Percentiles rank a stretch among this genome's conserved stretches.
Evolutionary conservation across 2,329 filamentous ascomycete species (phyloP).

Genomic region (Xylaria sp.): DNA sequence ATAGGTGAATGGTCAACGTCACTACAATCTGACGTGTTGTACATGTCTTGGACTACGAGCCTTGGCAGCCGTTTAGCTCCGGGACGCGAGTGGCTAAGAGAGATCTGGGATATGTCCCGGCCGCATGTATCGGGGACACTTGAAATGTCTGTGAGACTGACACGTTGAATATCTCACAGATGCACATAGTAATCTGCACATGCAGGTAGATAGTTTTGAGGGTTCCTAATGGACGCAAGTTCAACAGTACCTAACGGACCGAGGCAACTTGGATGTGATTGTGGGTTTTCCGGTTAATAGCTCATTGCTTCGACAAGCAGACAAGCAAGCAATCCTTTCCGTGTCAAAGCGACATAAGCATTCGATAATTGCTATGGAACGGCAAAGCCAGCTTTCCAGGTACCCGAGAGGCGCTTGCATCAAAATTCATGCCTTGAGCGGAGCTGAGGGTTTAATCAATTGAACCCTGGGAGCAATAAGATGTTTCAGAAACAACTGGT

Average conservation of each 20-base stretch:
- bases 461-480: background rate
- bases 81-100: conserved; percentile 32
- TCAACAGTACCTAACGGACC: conserved; percentile 18
- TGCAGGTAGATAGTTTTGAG: conserved; percentile 43
- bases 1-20: conserved; percentile 13
- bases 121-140: conserved; percentile 39
- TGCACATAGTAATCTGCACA: conserved; percentile 37
- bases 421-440: background rate
- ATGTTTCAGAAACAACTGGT: conserved; percentile 25
- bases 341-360: conserved; percentile 8
- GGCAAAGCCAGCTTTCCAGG: background rate
- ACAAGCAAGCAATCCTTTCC: background rate
- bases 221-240: conserved; percentile 42
- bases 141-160: conserved; percentile 46
- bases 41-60: conserved; percentile 23
- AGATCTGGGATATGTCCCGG: conserved; percentile 23
- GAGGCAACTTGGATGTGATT: conserved; percentile 13
- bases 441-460: conserved; percentile 10
- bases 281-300: conserved; percentile 11
- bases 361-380: conserved; percentile 3
- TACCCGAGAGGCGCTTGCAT: conserved; percentile 14
- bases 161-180: conserved; percentile 49
- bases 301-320: background rate
- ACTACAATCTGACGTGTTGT: conserved; percentile 36
- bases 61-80: conserved; percentile 27